These are phyloP conservation scores for Lasiosphaeria miniovina DNA, from an alignment of 495 filamentous ascomycete species.

Conservation along the genomic window DNA sequence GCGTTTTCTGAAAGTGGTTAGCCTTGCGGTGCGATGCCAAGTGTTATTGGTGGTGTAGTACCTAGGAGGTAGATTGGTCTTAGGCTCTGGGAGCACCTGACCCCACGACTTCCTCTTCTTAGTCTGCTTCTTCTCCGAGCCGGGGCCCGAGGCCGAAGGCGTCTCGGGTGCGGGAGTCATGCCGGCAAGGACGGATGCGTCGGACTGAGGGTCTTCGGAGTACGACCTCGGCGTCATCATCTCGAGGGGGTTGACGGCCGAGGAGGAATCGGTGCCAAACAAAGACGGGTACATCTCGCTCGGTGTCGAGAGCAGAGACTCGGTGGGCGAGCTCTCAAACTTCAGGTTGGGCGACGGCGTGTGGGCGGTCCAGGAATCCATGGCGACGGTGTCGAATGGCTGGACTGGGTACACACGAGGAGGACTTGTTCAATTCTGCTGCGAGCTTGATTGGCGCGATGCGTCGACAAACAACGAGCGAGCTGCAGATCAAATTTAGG, in stretches of 20 bases:
- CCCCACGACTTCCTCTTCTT: conserved; percentile 99
- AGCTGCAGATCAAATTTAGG: conserved; percentile 11
- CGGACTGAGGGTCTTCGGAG: conserved; percentile 28
- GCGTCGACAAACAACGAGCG: conserved; percentile 5
- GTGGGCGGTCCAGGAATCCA: conserved; percentile 41
- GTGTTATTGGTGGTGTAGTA: conserved; percentile 41
- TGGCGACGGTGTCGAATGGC: conserved; percentile 13
- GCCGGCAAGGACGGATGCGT: conserved; percentile 18
- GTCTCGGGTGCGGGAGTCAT: conserved; percentile 15
- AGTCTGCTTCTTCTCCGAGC: conserved; percentile 66
- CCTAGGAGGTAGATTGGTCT: conserved; percentile 94
- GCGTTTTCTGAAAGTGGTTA: conserved; percentile 67
- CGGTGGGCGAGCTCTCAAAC: conserved; percentile 48
- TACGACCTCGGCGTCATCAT: conserved; percentile 47
- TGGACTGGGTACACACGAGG: conserved; percentile 18
- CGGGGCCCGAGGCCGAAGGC: conserved; percentile 19
- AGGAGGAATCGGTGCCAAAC: conserved; percentile 34
- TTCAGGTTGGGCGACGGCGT: conserved; percentile 43
- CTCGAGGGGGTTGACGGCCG: conserved; percentile 37
- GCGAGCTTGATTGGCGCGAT: conserved; percentile 7
- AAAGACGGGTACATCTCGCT: conserved; percentile 51
- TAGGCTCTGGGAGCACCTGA: conserved; percentile 92
- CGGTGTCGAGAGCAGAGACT: conserved; percentile 52
- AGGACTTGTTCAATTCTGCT: conserved; percentile 34
- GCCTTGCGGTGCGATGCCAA: background rate